These are phyloP conservation scores for Beauveria asiatica DNA, from an alignment of 2,329 filamentous ascomycete species.

Conservation along the genomic window DNA sequence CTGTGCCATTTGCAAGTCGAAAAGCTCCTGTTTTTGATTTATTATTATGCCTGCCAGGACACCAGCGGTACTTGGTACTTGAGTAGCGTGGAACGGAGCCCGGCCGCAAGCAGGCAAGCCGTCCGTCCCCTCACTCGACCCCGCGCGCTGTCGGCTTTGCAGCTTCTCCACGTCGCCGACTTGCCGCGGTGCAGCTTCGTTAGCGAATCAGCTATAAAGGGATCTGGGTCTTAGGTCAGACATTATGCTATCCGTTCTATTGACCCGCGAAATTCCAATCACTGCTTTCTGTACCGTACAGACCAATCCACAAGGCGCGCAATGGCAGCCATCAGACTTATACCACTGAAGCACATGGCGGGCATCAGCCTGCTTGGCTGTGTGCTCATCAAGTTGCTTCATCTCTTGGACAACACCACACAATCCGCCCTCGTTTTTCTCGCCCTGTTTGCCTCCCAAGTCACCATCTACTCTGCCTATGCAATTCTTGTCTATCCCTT, in stretches of 20 bases:
- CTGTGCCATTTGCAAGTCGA: too few species aligned
- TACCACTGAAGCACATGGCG: constrained; percentile 10
- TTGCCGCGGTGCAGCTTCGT: constrained; percentile 6
- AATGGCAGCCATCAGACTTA: constrained; percentile 10
- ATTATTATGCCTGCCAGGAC: too few species aligned
- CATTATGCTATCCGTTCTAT: background rate
- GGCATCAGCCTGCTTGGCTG: constrained; percentile 6
- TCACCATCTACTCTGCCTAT: constrained; percentile 21
- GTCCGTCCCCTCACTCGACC: constrained; percentile 2
- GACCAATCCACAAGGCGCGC: background rate
- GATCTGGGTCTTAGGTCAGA: background rate
- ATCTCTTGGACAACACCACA: background rate
- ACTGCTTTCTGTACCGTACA: too few species aligned
- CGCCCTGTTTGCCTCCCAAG: background rate
- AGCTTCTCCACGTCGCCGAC: constrained; percentile 4
- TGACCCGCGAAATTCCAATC: too few species aligned
- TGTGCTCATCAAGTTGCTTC: constrained; percentile 6
- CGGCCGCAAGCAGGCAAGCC: background rate
- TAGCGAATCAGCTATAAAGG: background rate
- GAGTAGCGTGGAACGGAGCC: background rate
- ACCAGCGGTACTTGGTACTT: background rate
- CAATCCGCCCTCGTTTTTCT: constrained; percentile 1
- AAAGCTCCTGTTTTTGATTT: too few species aligned
- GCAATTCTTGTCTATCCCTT: constrained; percentile 28
- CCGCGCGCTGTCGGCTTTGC: constrained; percentile 10